Conservation (phyloP, 2,329 filamentous ascomycete genomes). For the Ceratocystis colombiana region DNA sequence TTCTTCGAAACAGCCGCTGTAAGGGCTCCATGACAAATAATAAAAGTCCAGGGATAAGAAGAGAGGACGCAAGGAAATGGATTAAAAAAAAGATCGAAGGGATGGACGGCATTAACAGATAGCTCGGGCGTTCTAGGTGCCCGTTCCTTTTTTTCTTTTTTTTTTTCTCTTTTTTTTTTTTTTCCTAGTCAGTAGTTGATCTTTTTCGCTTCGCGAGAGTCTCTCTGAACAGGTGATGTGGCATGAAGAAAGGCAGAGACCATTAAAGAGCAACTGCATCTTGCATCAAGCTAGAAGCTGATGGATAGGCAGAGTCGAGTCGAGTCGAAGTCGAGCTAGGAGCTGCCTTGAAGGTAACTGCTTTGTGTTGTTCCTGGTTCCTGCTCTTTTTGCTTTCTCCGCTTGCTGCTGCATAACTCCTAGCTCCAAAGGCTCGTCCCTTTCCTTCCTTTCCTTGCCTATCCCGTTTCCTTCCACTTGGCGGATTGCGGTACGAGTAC, state of each 20-base stretch:
- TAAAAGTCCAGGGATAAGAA: neutral
- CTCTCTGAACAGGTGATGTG: neutral
- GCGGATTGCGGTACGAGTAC: neutral
- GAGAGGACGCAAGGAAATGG: neutral
- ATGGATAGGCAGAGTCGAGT: neutral
- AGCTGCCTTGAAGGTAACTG: neutral
- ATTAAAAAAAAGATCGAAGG: neutral
- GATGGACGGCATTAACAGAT: neutral
- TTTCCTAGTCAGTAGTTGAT: neutral
- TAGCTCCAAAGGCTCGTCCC: neutral
- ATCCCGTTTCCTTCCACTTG: slow-evolving; percentile 23
- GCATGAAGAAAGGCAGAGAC: neutral
- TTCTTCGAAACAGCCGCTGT: slow-evolving; percentile 3
- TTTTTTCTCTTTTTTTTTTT: neutral
- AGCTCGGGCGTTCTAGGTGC: slow-evolving; percentile 8
- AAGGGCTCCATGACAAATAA: neutral
- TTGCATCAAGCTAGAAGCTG: neutral
- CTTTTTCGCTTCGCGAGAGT: too few species aligned
- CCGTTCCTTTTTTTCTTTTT: neutral
- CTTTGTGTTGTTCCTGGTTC: neutral
- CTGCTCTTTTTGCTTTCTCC: slow-evolving; percentile 16
- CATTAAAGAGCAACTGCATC: neutral
- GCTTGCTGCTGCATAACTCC: neutral
- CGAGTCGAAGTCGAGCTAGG: neutral
- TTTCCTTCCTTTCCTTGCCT: slow-evolving; percentile 25